Evolutionary conservation across 176 grass and related monocot species (phyloP).

Genomic region (Zea luxurians): DNA sequence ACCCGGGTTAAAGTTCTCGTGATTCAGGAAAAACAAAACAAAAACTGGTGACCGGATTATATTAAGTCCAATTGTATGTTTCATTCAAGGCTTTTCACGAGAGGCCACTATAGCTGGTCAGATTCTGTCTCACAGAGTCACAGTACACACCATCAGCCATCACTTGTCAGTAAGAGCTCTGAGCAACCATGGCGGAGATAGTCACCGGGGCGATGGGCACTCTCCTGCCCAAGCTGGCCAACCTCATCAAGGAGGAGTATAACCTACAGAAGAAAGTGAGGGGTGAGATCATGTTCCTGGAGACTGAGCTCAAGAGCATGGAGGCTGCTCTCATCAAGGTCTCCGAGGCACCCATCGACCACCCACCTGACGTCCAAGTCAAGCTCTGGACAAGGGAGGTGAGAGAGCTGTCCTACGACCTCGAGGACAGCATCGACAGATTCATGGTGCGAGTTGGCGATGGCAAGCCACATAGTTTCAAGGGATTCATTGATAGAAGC

Average conservation of each 20-base stretch:
- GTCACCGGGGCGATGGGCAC: neutral
- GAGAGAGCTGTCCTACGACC: conserved; percentile 24
- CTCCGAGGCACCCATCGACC: neutral
- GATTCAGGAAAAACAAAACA: too few relatives aligned
- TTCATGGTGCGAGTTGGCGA: neutral
- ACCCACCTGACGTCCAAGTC: neutral
- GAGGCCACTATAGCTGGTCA: too few relatives aligned
- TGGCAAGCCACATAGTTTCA: neutral
- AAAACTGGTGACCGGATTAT: too few relatives aligned
- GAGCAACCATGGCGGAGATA: neutral
- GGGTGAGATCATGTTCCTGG: conserved; percentile 19
- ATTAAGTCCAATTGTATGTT: too few relatives aligned
- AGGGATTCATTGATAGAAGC: neutral
- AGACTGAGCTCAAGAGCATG: conserved; percentile 16
- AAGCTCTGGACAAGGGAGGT: conserved; percentile 15
- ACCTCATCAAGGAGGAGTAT: neutral
- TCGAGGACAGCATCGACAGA: neutral
- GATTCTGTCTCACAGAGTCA: too few relatives aligned
- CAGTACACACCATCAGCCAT: too few relatives aligned
- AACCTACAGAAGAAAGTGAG: neutral
- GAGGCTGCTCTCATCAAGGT: conserved; percentile 10
- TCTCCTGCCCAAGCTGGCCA: neutral
- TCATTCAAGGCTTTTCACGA: too few relatives aligned
- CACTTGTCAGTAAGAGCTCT: too few relatives aligned
- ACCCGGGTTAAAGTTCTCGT: too few relatives aligned